Conservation (phyloP, 768 basidiomycete species). For the Kwoniella mangroviensis region DNA sequence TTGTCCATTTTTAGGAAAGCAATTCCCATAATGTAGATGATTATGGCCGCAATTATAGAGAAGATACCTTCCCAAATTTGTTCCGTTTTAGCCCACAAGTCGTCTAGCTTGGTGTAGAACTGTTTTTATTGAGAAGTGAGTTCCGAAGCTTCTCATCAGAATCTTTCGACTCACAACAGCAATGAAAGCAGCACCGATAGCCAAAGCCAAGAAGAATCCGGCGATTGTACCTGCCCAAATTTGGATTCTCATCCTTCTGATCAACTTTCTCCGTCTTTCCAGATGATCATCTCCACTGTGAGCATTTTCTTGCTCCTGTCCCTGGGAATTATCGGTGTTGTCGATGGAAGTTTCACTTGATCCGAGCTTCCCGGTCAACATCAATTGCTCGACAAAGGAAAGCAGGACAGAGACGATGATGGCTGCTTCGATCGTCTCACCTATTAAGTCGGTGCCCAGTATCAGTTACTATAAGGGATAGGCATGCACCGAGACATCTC, state of each 20-base stretch:
- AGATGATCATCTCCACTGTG: not conserved
- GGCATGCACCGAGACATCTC: no score
- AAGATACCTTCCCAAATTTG: constrained; percentile 87
- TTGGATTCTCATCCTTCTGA: constrained; percentile 70
- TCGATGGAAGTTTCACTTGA: constrained; percentile 1
- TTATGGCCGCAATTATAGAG: constrained; percentile 60
- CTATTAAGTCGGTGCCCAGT: constrained; percentile 21
- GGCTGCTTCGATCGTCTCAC: constrained; percentile 85
- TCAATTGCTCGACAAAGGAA: constrained; percentile 79
- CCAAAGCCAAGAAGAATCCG: constrained; percentile 78
- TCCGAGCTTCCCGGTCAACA: constrained; percentile 49
- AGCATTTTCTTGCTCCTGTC: not conserved
- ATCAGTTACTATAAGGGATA: not conserved
- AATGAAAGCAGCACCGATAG: constrained; percentile 89
- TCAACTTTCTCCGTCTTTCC: constrained; percentile 28
- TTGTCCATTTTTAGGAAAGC: constrained; percentile 95
- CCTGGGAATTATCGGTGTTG: constrained; percentile 1
- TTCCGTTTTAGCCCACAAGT: constrained; percentile 85
- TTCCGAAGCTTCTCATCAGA: not conserved
- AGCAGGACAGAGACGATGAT: constrained; percentile 92
- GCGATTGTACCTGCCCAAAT: constrained; percentile 74
- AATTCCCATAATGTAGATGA: constrained; percentile 92
- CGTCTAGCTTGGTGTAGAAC: constrained; percentile 87
- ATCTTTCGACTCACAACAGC: constrained; percentile 64
- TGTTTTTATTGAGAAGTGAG: constrained; percentile 8